These are phyloP conservation scores for Monsonia emarginata DNA, from an alignment of 441 rosid genomes.

Conservation along the genomic window DNA sequence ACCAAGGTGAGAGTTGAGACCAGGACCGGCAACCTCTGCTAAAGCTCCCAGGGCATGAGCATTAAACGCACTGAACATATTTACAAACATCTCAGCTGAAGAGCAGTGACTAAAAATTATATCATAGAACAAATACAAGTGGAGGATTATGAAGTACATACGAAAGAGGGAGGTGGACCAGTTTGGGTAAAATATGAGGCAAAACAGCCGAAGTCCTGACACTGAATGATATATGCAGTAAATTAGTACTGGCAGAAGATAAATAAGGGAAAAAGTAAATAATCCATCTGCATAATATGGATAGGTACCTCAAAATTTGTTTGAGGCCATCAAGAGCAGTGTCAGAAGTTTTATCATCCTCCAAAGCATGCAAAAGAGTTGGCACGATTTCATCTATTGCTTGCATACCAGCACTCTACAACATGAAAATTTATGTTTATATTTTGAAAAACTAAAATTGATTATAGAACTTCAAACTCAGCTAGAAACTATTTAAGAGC, in stretches of 20 bases:
- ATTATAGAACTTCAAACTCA: conserved; percentile 9
- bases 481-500: conserved; percentile 16
- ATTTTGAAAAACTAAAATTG: not conserved
- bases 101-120: conserved; percentile 9
- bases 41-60: conserved; percentile 98
- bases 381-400: conserved; percentile 99
- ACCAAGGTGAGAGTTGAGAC: conserved; percentile 81
- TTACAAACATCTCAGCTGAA: conserved; percentile 17
- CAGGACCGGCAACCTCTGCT: conserved; percentile 96
- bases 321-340: conserved; percentile 97
- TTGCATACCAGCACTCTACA: conserved; percentile 98
- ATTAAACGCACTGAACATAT: conserved; percentile 68
- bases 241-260: conserved; percentile 15
- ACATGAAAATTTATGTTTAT: conserved; percentile 11
- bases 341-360: conserved; percentile 83
- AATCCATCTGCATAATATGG: too few species aligned
- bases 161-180: conserved; percentile 90
- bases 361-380: conserved; percentile 85
- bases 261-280: not conserved
- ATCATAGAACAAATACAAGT: conserved; percentile 8
- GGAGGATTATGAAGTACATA: conserved; percentile 35
- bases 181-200: conserved; percentile 98
- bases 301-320: conserved; percentile 85
- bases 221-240: conserved; percentile 36
- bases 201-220: conserved; percentile 94